phyloP scores from a whole-genome alignment of 352 stramenopile genomes.

The Globisporangium abappressorium region DNA sequence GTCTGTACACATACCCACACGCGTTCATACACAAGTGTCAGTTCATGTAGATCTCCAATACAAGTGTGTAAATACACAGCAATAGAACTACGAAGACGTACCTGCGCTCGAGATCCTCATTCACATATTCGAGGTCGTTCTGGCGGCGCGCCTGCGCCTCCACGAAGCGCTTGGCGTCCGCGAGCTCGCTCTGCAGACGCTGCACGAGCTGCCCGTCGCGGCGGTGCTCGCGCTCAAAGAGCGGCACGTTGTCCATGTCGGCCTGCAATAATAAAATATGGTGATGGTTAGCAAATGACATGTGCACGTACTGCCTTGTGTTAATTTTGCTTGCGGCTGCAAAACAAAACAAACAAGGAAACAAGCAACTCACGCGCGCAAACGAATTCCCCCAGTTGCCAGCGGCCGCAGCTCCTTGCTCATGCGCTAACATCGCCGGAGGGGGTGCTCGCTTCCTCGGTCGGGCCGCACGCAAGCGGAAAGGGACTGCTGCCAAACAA shows the following conservation, averaged over 20 bases:
- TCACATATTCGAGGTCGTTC: constrained; percentile 87
- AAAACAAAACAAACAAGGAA: not conserved
- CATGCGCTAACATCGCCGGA: constrained; percentile 22
- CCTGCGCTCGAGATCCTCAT: constrained; percentile 81
- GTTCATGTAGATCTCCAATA: not conserved
- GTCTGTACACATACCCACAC: constrained; percentile 12
- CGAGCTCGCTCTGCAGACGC: constrained; percentile 79
- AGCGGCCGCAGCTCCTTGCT: constrained; percentile 26
- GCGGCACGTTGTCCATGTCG: constrained; percentile 80
- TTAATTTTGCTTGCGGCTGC: not conserved
- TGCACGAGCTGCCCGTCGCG: constrained; percentile 84
- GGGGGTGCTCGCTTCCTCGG: not conserved
- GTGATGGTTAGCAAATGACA: not conserved
- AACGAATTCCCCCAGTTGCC: constrained; percentile 56
- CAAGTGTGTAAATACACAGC: not conserved
- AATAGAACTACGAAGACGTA: constrained; percentile 9
- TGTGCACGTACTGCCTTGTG: not conserved
- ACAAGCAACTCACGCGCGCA: constrained; percentile 27
- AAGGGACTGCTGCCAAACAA: not conserved
- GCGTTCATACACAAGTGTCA: not conserved
- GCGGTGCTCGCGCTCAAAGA: constrained; percentile 86
- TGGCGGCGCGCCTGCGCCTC: constrained; percentile 77
- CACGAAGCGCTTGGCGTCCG: constrained; percentile 81
- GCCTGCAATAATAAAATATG: constrained; percentile 23
- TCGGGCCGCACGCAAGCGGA: constrained; percentile 5